Conservation (phyloP, 2,329 filamentous ascomycete genomes). For the Aureobasidium sp. region DNA sequence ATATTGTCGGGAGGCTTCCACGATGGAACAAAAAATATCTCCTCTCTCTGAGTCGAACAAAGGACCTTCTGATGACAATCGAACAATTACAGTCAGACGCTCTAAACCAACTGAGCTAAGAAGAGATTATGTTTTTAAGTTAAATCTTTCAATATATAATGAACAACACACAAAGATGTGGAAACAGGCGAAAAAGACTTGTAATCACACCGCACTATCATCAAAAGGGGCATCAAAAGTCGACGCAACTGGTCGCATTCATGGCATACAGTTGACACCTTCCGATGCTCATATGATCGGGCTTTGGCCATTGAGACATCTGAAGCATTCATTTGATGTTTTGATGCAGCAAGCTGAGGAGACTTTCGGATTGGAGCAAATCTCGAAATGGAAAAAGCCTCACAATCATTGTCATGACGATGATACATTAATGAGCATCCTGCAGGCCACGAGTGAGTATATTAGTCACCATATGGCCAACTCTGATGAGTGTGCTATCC, state of each 20-base stretch:
- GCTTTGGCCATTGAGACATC: not conserved
- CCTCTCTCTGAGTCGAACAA: constrained; percentile 12
- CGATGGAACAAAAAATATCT: not conserved
- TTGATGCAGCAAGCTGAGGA: rapidly evolving
- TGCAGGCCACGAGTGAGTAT: too few relatives aligned
- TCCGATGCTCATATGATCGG: not conserved
- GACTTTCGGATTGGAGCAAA: not conserved
- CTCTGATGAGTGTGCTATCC: not conserved
- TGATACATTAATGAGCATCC: too few relatives aligned
- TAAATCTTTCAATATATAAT: not conserved
- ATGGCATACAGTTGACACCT: not conserved
- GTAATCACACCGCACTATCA: too few relatives aligned
- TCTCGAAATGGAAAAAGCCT: not conserved
- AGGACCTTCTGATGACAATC: constrained; percentile 11
- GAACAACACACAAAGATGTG: too few relatives aligned
- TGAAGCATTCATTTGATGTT: not conserved
- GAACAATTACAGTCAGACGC: constrained; percentile 12
- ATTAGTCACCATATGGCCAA: not conserved
- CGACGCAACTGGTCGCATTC: too few relatives aligned
- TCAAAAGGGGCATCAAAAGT: too few relatives aligned
- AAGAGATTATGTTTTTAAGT: not conserved
- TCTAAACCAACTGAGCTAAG: constrained; percentile 13
- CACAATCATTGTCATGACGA: too few relatives aligned
- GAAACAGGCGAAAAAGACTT: too few relatives aligned
- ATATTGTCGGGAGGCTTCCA: not conserved